Evolutionary conservation across 306 rosid species (phyloP), one percentile per base, ranked within the genome.

Genomic region (Erythrophleum fordii): DNA sequence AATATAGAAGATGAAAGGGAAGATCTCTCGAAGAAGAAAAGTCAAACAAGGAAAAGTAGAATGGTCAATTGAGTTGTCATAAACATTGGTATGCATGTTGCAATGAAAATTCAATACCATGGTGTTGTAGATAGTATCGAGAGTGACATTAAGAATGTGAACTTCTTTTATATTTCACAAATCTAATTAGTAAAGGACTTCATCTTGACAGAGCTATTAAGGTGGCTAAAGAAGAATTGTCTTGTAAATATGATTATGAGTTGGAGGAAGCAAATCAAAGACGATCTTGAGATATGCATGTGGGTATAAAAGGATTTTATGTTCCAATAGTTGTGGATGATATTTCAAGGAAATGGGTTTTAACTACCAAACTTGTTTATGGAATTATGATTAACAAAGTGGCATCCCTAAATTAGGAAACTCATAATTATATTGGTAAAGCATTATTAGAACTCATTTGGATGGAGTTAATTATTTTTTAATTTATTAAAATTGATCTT

Each of bases 101-200:
- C 98, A 8, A 93, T 95, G 89, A 95, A 95, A 91, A 93, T 93
- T 83, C 99, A 95, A 88, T 95, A 95, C 84, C 99, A 97, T 78
- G 98, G 99, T 86, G 99, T 95, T 75, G 97, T 98, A 49, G 88
- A 93, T 85, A 90, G 98, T 91, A 95, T 95, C 52, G 96, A 91
- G 66, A 95, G 99, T 85, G 98, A 95, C 85, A 93, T 95, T 79
- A 93, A 93, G 82, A 95, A 93, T 67, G 99, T 95, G 78, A 93
- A 69, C 98, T 88, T 77, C 90, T 95, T 70, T 83, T 93, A 62
- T 86, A 90, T 81, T 93, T 91, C 85, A 95, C 99, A 73, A 93
- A 93, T 86, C 85, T 93, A 78, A 90, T 93, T 86, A 98, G 98
- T 2, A 71, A 93, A 87, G 98, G 98, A 69, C 98, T 95, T 70